Evolutionary conservation across 2,329 filamentous ascomycete genomes (phyloP).

Genomic region (Exophiala sp.): DNA sequence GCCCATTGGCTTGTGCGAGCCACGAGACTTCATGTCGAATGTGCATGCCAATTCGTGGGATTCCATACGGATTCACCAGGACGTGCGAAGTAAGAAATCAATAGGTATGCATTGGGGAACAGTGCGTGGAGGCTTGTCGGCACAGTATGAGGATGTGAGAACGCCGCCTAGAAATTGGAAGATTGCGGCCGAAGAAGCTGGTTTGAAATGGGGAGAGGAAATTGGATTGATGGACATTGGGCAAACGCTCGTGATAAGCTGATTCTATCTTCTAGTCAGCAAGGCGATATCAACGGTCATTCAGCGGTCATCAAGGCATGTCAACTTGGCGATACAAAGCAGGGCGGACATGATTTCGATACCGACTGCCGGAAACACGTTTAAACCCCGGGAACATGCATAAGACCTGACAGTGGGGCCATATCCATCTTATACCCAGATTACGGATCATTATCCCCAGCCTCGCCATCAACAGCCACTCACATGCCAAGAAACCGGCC

Average conservation of each 20-base stretch:
- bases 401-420: neutral
- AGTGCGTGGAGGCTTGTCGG: conserved; percentile 35
- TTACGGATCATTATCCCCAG: no score
- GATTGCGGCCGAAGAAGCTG: conserved; percentile 43
- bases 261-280: neutral
- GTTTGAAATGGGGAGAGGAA: conserved; percentile 37
- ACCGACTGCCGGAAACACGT: neutral
- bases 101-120: conserved; percentile 54
- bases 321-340: neutral
- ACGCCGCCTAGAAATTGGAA: conserved; percentile 47
- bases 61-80: conserved; percentile 46
- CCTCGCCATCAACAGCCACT: neutral
- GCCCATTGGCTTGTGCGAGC: conserved; percentile 49
- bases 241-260: conserved; percentile 40
- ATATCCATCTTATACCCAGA: neutral
- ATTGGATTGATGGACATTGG: conserved; percentile 45
- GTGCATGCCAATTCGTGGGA: conserved; percentile 50
- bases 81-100: conserved; percentile 45
- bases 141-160: conserved; percentile 48
- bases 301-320: neutral
- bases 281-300: neutral
- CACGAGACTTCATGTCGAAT: conserved; percentile 42
- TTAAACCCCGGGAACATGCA: conserved; percentile 8
- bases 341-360: neutral
- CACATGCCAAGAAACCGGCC: conserved; percentile 1